phyloP scores from a whole-genome alignment of 2,329 filamentous ascomycete species.

The Fusarium napiforme region DNA sequence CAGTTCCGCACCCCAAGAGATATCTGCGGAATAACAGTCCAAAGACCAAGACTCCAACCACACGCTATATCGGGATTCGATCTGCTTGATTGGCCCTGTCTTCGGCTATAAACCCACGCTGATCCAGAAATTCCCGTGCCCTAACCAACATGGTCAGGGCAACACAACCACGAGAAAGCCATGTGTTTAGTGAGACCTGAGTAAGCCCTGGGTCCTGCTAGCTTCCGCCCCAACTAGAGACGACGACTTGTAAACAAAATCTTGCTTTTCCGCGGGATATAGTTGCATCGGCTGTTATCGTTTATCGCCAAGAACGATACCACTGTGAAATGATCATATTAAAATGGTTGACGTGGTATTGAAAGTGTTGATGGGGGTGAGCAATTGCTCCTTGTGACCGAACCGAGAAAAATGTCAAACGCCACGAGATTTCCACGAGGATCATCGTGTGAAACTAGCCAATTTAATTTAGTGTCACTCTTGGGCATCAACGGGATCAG shows the following conservation, averaged over 20 bases:
- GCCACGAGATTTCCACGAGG: background rate
- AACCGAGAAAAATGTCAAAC: background rate
- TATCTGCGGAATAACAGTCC: background rate
- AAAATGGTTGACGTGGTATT: no score
- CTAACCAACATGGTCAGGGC: background rate
- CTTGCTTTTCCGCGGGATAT: background rate
- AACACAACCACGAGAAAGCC: conserved; percentile 4
- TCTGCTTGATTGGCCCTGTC: background rate
- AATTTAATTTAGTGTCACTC: background rate
- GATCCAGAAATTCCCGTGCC: background rate
- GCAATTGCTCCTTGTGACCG: background rate
- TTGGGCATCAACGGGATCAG: background rate
- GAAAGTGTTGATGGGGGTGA: background rate
- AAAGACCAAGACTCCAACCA: background rate
- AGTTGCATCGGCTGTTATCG: background rate
- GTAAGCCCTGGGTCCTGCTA: background rate
- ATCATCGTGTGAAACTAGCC: background rate
- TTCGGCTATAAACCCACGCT: background rate
- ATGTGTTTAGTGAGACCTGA: conserved; percentile 10
- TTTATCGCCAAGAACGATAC: background rate
- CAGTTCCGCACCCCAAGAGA: no score
- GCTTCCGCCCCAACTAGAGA: background rate
- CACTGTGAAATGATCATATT: no score
- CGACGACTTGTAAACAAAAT: no score
- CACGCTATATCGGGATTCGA: background rate